These are phyloP conservation scores for Suillus occidentalis DNA, from an alignment of 768 basidiomycete genomes.

Conservation along the genomic window DNA sequence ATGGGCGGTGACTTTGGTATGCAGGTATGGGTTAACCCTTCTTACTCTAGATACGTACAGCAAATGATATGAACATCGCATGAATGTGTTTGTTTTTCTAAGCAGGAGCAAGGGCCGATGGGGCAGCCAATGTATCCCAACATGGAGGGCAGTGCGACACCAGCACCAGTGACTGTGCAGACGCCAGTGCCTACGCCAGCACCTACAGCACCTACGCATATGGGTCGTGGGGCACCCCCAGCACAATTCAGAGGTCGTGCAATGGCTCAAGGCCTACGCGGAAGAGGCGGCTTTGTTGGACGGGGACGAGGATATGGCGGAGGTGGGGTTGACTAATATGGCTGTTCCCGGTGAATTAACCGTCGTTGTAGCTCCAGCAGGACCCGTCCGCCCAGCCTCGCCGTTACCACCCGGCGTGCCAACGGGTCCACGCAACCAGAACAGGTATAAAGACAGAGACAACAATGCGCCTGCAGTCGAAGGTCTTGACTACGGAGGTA, in stretches of 20 bases:
- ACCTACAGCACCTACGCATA: conserved; percentile 28
- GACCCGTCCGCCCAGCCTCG: conserved; percentile 74
- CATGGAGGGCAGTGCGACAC: conserved; percentile 55
- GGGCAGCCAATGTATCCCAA: conserved; percentile 67
- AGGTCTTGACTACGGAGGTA: conserved; percentile 85
- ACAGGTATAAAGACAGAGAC: conserved; percentile 89
- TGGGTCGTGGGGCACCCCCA: conserved; percentile 33
- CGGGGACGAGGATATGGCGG: conserved; percentile 42
- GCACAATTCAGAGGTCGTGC: conserved; percentile 46
- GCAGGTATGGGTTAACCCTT: conserved; percentile 55
- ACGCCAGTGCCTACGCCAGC: conserved; percentile 32
- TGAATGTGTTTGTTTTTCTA: conserved; percentile 21
- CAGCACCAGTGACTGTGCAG: conserved; percentile 43
- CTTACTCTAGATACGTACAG: conserved; percentile 35
- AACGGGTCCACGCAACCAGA: conserved; percentile 84
- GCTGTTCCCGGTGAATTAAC: neutral
- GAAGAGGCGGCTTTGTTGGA: conserved; percentile 41
- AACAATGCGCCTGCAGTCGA: conserved; percentile 83
- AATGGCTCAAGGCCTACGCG: conserved; percentile 43
- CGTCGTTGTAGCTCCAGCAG: conserved; percentile 37
- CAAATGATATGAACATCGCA: conserved; percentile 35
- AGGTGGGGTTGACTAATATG: conserved; percentile 29
- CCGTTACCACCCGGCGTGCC: conserved; percentile 86
- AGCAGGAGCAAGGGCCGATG: conserved; percentile 62
- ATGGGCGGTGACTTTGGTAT: conserved; percentile 70